These are phyloP conservation scores for Veloboletus limbatus DNA, from an alignment of 1,284 basidiomycete genomes.

Conservation along the genomic window DNA sequence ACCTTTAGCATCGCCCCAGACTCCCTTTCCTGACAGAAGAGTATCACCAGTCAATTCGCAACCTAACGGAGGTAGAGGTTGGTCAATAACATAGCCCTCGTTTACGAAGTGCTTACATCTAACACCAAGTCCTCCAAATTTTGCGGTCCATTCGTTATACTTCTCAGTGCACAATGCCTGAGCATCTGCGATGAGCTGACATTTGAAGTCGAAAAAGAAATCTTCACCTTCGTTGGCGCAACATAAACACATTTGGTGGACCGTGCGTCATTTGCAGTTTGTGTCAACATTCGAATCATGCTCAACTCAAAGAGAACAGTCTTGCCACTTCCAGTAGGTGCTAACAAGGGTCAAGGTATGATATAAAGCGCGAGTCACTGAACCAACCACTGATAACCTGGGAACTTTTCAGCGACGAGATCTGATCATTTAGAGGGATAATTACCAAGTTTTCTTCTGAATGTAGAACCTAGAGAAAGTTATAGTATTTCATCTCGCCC, in stretches of 20 bases:
- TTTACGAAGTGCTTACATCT: constrained; percentile 52
- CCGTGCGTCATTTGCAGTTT: constrained; percentile 37
- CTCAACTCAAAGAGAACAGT: constrained; percentile 92
- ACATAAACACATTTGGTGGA: constrained; percentile 82
- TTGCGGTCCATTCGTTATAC: constrained; percentile 78
- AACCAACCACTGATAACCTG: constrained; percentile 75
- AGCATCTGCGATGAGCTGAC: background rate
- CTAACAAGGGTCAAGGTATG: constrained; percentile 38
- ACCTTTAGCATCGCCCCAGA: constrained; percentile 70
- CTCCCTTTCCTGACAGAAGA: constrained; percentile 53
- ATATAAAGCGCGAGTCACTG: background rate
- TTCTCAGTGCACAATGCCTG: constrained; percentile 89
- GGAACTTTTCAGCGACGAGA: constrained; percentile 10
- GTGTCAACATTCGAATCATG: constrained; percentile 74
- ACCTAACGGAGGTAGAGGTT: constrained; percentile 43
- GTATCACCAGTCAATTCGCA: constrained; percentile 93
- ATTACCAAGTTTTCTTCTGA: constrained; percentile 73
- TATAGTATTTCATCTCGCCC: constrained; percentile 1
- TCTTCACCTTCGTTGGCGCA: constrained; percentile 83
- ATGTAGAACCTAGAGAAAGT: constrained; percentile 54
- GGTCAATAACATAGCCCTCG: background rate
- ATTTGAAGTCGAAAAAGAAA: background rate
- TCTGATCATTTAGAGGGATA: background rate
- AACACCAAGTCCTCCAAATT: constrained; percentile 73
- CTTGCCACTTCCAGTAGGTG: constrained; percentile 92